Evolutionary conservation across 2,329 filamentous ascomycete species (phyloP).

Genomic region (Botrytis tulipae): DNA sequence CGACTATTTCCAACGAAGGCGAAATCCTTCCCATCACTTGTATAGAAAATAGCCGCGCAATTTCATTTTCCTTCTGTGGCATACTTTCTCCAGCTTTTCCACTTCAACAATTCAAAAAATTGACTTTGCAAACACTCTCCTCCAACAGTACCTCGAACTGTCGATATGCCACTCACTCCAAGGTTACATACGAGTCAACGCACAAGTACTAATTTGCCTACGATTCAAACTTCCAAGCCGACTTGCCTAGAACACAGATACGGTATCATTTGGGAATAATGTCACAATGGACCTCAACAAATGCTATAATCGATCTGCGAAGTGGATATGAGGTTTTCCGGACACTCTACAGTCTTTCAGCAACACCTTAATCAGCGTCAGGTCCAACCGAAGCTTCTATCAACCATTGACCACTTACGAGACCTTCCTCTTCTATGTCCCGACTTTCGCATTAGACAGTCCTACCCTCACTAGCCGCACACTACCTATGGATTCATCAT

Average conservation of each 20-base stretch:
- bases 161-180: background rate
- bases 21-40: too few species aligned
- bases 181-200: background rate
- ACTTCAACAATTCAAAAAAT: background rate
- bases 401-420: background rate
- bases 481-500: background rate
- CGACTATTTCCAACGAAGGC: background rate
- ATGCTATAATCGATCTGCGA: background rate
- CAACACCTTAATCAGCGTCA: background rate
- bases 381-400: background rate
- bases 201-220: background rate
- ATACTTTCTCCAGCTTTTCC: background rate
- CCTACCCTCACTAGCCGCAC: too few species aligned
- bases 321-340: background rate
- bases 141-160: background rate
- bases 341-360: background rate
- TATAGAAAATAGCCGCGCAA: background rate
- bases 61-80: background rate
- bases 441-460: background rate
- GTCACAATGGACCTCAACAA: too few species aligned
- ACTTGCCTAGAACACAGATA: background rate
- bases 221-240: background rate
- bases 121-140: background rate
- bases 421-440: background rate
- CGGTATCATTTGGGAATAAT: background rate